Percentiles rank a stretch among this genome's conserved stretches.
Evolutionary conservation across 371 early-diverging fungal species (phyloP).

Genomic region (Choanephora cucurbitarum): DNA sequence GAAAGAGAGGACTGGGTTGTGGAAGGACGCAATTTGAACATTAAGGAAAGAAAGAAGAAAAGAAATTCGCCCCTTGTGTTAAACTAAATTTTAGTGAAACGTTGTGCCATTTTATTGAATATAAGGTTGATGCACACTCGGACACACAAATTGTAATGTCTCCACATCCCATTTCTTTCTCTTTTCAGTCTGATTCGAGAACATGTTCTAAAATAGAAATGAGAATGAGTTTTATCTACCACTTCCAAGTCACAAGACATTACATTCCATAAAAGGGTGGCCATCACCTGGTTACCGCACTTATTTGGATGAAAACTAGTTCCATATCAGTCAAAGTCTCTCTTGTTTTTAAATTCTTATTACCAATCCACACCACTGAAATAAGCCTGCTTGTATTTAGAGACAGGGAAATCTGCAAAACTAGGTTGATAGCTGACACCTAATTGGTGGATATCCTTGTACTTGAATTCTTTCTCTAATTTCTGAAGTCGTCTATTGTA

Average conservation of each 20-base stretch:
- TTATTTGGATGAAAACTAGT: slow-evolving; percentile 69
- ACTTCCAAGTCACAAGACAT: no score
- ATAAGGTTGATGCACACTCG: slow-evolving; percentile 53
- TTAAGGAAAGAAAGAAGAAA: slow-evolving; percentile 10
- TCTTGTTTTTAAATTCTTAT: no score
- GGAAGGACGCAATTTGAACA: slow-evolving; percentile 1
- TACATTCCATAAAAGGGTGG: slow-evolving; percentile 66
- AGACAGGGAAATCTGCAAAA: slow-evolving; percentile 55
- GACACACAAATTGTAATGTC: slow-evolving; percentile 46
- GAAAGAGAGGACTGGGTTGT: slow-evolving; percentile 28
- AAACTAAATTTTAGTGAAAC: slow-evolving; percentile 14
- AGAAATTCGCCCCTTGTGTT: no score
- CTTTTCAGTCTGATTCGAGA: slow-evolving; percentile 47
- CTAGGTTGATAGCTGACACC: slow-evolving; percentile 66
- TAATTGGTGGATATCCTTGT: slow-evolving; percentile 41
- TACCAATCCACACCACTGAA: slow-evolving; percentile 69
- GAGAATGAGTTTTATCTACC: background rate
- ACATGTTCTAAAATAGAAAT: slow-evolving; percentile 51
- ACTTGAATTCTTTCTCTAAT: slow-evolving; percentile 52
- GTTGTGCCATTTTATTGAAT: slow-evolving; percentile 42
- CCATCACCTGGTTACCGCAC: slow-evolving; percentile 67
- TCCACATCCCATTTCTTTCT: slow-evolving; percentile 32
- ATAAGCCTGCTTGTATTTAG: slow-evolving; percentile 56
- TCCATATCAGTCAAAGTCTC: slow-evolving; percentile 14
- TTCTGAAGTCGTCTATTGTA: slow-evolving; percentile 60